Percentiles rank a stretch among this genome's conserved stretches.
Evolutionary conservation across 108 stramenopile genomes (phyloP).

Genomic region (Nitzschia putrida): DNA sequence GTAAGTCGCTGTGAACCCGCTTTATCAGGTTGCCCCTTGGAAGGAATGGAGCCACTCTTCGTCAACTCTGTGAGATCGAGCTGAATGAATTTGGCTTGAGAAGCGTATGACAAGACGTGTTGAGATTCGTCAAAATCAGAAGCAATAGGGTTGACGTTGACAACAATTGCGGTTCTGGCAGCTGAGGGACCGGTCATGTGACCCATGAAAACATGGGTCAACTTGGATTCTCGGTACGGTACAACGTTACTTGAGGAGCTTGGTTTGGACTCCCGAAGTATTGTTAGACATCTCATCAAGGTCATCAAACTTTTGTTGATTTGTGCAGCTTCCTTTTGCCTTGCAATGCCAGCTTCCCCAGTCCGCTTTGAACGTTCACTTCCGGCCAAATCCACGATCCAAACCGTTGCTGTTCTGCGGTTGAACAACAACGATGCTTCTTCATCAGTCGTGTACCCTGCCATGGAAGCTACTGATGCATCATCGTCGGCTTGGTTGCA

Average conservation of each 20-base stretch:
- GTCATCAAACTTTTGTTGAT: conserved; percentile 98
- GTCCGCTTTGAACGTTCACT: conserved; percentile 92
- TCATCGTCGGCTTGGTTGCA: conserved; percentile 1
- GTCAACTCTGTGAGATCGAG: conserved; percentile 49
- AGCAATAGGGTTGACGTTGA: conserved; percentile 86
- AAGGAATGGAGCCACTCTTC: too few relatives aligned
- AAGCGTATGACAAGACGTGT: conserved; percentile 86
- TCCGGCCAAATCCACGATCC: conserved; percentile 98
- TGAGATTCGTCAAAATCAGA: conserved; percentile 93
- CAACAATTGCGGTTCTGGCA: conserved; percentile 85
- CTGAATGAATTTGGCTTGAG: conserved; percentile 72
- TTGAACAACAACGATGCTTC: conserved; percentile 37
- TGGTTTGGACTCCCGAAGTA: conserved; percentile 69
- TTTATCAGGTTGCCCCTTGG: too few relatives aligned
- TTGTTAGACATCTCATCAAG: conserved; percentile 93
- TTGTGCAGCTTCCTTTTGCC: conserved; percentile 91
- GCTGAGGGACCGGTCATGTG: conserved; percentile 79
- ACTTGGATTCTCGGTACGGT: conserved; percentile 96
- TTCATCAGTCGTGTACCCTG: conserved; percentile 67
- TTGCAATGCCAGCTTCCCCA: conserved; percentile 52
- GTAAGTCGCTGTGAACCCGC: conserved; percentile 27
- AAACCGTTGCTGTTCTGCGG: conserved; percentile 60
- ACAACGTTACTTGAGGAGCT: conserved; percentile 50
- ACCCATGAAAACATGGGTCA: conserved; percentile 96
- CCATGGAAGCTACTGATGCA: conserved; percentile 12